Evolutionary conservation across 495 filamentous ascomycete genomes (phyloP), one percentile per base, ranked within the genome.

Genomic region (Trypethelium eluteriae): DNA sequence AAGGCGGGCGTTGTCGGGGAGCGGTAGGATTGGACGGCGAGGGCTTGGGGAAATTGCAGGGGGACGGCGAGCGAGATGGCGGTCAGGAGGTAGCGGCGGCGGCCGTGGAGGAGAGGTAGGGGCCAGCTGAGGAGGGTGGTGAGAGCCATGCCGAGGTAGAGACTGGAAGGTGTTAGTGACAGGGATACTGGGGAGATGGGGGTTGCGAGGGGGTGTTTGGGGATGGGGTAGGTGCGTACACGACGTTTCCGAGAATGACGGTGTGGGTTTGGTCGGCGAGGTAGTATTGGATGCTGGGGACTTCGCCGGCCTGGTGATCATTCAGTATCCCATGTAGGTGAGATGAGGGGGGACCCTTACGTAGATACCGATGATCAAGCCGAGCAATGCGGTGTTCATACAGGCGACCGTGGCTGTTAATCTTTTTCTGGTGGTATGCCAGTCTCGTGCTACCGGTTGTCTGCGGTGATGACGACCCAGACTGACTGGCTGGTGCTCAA

Each of bases 71-170:
- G 70, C 6, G 84, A 79, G 50, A 89, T 79, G 34, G 87, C 82
- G 44, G 80, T 79, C 53, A 92, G 73, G 44, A 85, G 85, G 73
- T 92, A 92, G 7, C 87, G 86, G 74, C 91, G 91, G 41, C 88
- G 82, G 18, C 89, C 89, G 73, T 91, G 88, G 1, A 92, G 79
- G n/a, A 92, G 76, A 9, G 89, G 86, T 7, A 92, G 75, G 1
- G 89, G 88, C 88, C 89, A 92, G 71, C 84, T 84, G 38, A 89
- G 70, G 39, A 89, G 80, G 2, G 84, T 89, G 1, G 88, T 81
- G 39, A 91, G 76, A 0, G 87, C 85, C 50, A 91, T 78, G 12
- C 88, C 87, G 38, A 87, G 69, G 68, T 87, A 90, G 64, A 91
- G 81, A 25, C 76, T 78, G 25, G 25, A 25, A 25, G 25, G 25